Evolutionary conservation across 78 protist genomes (phyloP).

Genomic region (slime mould (Dictyostelium discoideum)): DNA sequence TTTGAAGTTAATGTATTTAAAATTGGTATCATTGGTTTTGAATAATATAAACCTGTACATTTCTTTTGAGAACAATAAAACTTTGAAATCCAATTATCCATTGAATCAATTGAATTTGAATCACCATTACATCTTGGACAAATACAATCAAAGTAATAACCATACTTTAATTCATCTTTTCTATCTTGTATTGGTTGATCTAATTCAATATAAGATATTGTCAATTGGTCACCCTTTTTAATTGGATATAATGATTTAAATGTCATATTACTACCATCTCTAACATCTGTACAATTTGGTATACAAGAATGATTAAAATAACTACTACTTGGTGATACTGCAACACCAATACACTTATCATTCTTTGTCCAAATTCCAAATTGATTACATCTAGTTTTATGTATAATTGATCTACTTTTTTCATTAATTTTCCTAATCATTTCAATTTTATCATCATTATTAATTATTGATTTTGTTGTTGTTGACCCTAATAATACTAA

Average conservation of each 20-base stretch:
- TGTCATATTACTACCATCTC: conserved; percentile 32
- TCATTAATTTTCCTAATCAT: background rate
- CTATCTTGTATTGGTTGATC: background rate
- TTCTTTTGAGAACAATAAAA: conserved; percentile 19
- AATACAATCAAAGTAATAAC: conserved; percentile 50
- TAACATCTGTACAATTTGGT: conserved; percentile 36
- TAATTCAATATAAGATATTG: conserved; percentile 18
- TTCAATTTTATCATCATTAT: too few species aligned
- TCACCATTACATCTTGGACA: conserved; percentile 48
- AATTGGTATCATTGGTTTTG: background rate
- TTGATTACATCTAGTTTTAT: conserved; percentile 71
- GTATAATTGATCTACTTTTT: conserved; percentile 1
- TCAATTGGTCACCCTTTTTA: conserved; percentile 36
- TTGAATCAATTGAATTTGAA: background rate
- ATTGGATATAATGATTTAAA: conserved; percentile 49
- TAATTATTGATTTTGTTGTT: background rate
- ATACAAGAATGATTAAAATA: conserved; percentile 68
- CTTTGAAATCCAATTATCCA: conserved; percentile 65
- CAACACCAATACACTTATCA: conserved; percentile 63
- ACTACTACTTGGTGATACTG: conserved; percentile 26
- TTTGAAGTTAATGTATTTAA: background rate
- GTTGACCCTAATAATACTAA: background rate
- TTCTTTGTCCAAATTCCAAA: conserved; percentile 76
- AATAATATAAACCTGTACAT: conserved; percentile 52
- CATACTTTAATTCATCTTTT: background rate